phyloP scores from a whole-genome alignment of 2,329 filamentous ascomycete species.

The Hortaea werneckii region DNA sequence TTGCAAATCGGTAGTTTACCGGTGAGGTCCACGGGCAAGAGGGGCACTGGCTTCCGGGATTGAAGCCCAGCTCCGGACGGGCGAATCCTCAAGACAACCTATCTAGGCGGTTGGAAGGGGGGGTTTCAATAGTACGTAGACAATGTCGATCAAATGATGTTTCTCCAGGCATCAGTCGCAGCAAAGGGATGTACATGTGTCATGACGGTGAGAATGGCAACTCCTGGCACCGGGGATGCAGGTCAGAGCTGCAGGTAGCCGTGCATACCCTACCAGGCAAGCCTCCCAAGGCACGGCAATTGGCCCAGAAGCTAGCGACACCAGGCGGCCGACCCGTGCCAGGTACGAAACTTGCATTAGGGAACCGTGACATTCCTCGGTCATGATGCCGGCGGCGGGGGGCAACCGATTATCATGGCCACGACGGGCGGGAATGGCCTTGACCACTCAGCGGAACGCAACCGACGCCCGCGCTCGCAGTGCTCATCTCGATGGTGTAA shows the following conservation, averaged over 20 bases:
- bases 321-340: slow-evolving; percentile 14
- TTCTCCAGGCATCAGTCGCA: no score
- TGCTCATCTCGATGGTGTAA: no score
- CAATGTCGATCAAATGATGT: no score
- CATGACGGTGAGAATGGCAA: not conserved
- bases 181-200: no score
- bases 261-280: slow-evolving; percentile 15
- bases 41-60: no score
- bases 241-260: slow-evolving; percentile 13
- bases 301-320: slow-evolving; percentile 11
- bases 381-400: not conserved
- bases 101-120: no score
- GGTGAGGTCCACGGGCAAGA: not conserved
- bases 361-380: slow-evolving; percentile 9
- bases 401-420: not conserved
- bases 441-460: slow-evolving; percentile 3
- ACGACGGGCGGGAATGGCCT: not conserved
- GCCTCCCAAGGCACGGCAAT: slow-evolving; percentile 12
- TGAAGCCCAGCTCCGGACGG: no score
- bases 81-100: no score
- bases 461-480: no score
- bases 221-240: slow-evolving; percentile 10
- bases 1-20: not conserved
- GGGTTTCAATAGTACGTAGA: no score
- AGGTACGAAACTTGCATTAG: slow-evolving; percentile 11